A percentile compares a stretch with the other conserved stretches of the same genome.
Conservation (phyloP, 148 eudicot species). For the Camellia lanceoleosa region DNA sequence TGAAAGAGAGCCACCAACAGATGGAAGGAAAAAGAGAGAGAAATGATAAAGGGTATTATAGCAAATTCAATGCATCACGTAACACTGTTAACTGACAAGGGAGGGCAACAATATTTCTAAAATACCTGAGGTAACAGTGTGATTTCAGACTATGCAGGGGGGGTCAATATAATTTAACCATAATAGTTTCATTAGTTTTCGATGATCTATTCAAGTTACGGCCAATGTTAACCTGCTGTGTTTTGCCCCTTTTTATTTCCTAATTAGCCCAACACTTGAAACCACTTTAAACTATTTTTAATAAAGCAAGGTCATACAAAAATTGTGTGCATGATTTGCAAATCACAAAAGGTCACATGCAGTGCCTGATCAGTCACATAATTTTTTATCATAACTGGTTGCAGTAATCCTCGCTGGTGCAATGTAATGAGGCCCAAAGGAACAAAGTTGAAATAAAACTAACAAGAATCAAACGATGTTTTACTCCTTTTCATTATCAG, state of each 20-base stretch:
- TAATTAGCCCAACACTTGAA: not conserved
- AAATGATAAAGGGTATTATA: too few species aligned
- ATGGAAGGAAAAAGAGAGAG: too few species aligned
- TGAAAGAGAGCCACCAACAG: too few species aligned
- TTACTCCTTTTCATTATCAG: not conserved
- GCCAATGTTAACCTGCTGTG: not conserved
- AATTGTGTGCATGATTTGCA: too few species aligned
- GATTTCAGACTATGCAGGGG: too few species aligned
- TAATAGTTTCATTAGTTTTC: not conserved
- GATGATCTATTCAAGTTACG: not conserved
- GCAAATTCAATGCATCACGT: too few species aligned
- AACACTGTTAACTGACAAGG: too few species aligned
- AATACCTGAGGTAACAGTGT: too few species aligned
- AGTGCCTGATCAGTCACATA: not conserved
- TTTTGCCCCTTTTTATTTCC: constrained; percentile 1
- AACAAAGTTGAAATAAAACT: not conserved
- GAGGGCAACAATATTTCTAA: too few species aligned
- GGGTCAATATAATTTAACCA: too few species aligned
- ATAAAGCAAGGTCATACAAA: not conserved
- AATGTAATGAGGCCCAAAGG: not conserved
- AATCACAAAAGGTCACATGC: not conserved
- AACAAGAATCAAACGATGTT: not conserved
- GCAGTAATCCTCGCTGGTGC: not conserved
- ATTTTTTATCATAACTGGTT: not conserved
- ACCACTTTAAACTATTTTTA: not conserved